A percentile compares a stretch with the other conserved stretches of the same genome.
Evolutionary conservation across 2,329 filamentous ascomycete species (phyloP).

Genomic region (Tolypocladium endophyticum): DNA sequence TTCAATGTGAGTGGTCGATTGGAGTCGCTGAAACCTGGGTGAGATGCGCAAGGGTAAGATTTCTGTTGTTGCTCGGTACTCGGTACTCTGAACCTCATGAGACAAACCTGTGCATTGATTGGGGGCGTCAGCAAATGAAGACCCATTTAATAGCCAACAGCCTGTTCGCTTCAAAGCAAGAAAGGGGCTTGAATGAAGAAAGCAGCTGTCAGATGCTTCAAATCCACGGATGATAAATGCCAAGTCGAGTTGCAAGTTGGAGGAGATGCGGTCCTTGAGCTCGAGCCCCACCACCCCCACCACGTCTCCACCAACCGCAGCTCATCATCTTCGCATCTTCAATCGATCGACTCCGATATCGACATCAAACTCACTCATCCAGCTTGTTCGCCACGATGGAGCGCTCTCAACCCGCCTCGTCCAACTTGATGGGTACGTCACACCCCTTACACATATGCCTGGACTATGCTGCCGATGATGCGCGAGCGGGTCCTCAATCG

Average conservation of each 20-base stretch:
- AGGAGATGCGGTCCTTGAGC: background rate
- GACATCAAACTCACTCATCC: background rate
- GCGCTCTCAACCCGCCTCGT: slow-evolving; percentile 16
- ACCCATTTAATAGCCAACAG: no score
- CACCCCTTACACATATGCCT: background rate
- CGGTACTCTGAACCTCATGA: background rate
- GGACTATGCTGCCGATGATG: background rate
- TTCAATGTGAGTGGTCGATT: background rate
- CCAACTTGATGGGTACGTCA: slow-evolving; percentile 23
- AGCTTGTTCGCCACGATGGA: slow-evolving; percentile 13
- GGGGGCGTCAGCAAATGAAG: background rate
- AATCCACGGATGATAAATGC: background rate
- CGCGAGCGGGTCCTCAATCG: background rate
- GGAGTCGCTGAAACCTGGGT: background rate
- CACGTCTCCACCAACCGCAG: background rate
- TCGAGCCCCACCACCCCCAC: background rate
- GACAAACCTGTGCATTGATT: background rate
- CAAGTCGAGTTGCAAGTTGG: background rate
- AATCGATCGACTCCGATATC: background rate
- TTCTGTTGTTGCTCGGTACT: background rate
- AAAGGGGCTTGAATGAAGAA: background rate
- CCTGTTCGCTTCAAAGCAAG: background rate
- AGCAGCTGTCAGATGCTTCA: background rate
- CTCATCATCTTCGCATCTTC: background rate
- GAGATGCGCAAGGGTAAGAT: background rate